Evolutionary conservation across 768 basidiomycete species (phyloP), one percentile per base, ranked within the genome.

Genomic region (Panaeolus papilionaceus): DNA sequence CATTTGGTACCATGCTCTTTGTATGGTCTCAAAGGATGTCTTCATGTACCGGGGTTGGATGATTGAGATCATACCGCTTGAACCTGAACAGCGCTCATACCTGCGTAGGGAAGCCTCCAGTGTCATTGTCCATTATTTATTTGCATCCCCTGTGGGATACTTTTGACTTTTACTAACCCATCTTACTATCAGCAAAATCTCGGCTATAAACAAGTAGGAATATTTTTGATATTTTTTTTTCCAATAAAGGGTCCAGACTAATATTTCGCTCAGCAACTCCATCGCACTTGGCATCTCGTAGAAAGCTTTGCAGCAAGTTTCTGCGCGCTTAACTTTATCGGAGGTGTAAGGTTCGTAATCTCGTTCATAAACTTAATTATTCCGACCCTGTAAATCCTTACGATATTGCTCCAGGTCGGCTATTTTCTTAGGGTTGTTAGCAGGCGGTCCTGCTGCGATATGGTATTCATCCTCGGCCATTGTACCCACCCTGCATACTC

Each of bases 31-130:
- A 12, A 28, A 12, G 54, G 54, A 14, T 28, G 33, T 28, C 6
- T 28, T 58, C 54, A n/a, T 58, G 54, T 7, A 16, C 14, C 26
- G 14, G 54, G 28, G 54, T 58, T 58, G 80, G 78, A 81, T 88
- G 93, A 80, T 94, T 96, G 94, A 96, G 95, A 96, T 92, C 68
- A 96, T 88, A 96, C 94, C 94, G 95, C 90, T 88, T 80, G 92
- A 95, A 95, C 94, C 93, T 96, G 95, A 93, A 86, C 91, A 94
- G 93, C 85, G 92, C 88, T 94, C 86, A 95, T 85, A 94, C 92
- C 93, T 94, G 94, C 95, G 94, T 93, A 95, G 94, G 93, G 93
- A 96, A 93, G 91, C 91, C 92, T 73, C 83, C 87, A 91, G 91
- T 88, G 83, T 90, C 81, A 80, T 85, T 79, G 79, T 79, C 80